Conservation (phyloP, 2,329 filamentous ascomycete species). For the Magnaporthales sp. region DNA sequence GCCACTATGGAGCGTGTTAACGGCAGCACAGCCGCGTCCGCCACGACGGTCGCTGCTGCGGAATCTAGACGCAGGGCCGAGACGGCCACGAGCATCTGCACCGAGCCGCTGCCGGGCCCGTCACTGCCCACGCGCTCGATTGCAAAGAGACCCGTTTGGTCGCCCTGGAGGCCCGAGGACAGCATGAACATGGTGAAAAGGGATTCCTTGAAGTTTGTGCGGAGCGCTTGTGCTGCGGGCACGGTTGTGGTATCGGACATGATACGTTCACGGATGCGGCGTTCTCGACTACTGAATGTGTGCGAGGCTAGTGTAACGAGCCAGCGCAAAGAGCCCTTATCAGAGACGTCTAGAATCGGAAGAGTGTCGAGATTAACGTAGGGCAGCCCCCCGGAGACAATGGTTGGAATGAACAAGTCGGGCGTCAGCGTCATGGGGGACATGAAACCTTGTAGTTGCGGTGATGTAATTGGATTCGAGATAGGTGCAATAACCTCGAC, state of each 20-base stretch:
- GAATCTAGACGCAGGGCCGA: conserved; percentile 35
- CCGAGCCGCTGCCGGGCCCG: conserved; percentile 21
- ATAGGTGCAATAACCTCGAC: conserved; percentile 32
- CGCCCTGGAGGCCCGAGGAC: conserved; percentile 33
- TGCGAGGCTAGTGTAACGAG: conserved; percentile 27
- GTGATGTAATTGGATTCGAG: conserved; percentile 15
- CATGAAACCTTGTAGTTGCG: conserved; percentile 19
- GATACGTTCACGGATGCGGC: conserved; percentile 20
- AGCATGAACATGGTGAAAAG: conserved; percentile 38
- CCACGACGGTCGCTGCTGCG: conserved; percentile 29
- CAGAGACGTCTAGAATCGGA: conserved; percentile 29
- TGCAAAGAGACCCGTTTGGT: conserved; percentile 33
- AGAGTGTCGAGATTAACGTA: conserved; percentile 35
- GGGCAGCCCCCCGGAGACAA: conserved; percentile 18
- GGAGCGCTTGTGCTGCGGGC: conserved; percentile 16
- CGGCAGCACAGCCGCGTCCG: conserved; percentile 38
- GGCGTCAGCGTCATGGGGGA: conserved; percentile 23
- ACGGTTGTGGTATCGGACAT: conserved; percentile 9
- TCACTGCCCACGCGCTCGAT: conserved; percentile 21
- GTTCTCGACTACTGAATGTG: conserved; percentile 33
- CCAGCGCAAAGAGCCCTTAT: conserved; percentile 26
- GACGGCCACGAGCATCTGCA: conserved; percentile 31
- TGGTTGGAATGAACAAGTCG: not conserved
- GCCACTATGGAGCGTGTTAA: conserved; percentile 26
- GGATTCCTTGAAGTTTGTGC: conserved; percentile 39